Conservation (phyloP, 306 rosid species). For the Cajanus cajan region DNA sequence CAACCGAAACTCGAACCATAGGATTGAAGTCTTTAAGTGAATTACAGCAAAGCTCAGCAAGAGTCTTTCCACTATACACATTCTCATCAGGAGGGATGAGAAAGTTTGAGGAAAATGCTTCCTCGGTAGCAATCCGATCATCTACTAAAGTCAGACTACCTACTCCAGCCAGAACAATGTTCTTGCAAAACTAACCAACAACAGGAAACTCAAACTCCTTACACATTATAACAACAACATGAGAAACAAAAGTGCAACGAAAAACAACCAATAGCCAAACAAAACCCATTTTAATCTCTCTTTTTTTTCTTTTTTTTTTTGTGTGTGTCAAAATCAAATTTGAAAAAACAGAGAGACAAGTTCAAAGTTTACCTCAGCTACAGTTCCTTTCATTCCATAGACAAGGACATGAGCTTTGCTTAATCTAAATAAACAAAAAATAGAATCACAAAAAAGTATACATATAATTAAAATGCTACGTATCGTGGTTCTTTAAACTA, state of each 20-base stretch:
- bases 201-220: slow-evolving; percentile 12
- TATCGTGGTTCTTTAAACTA: neutral
- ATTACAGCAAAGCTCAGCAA: slow-evolving; percentile 82
- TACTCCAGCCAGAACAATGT: slow-evolving; percentile 90
- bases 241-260: neutral
- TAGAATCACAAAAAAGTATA: neutral
- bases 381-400: slow-evolving; percentile 84
- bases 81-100: slow-evolving; percentile 74
- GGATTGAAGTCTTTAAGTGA: slow-evolving; percentile 95
- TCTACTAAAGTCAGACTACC: slow-evolving; percentile 96
- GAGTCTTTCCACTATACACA: slow-evolving; percentile 66
- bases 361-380: slow-evolving; percentile 69
- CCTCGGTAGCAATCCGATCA: slow-evolving; percentile 62
- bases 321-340: neutral
- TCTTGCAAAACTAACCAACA: slow-evolving; percentile 83
- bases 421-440: slow-evolving; percentile 48
- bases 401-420: slow-evolving; percentile 92
- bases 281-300: neutral
- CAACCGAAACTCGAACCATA: slow-evolving; percentile 88
- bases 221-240: neutral
- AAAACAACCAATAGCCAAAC: neutral
- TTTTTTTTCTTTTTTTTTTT: neutral
- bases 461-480: neutral
- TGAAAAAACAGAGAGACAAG: neutral
- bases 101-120: slow-evolving; percentile 69